Base-by-base conservation (phyloP, 2,329 filamentous ascomycete species). In the Magnaporthiopsis poae region DNA sequence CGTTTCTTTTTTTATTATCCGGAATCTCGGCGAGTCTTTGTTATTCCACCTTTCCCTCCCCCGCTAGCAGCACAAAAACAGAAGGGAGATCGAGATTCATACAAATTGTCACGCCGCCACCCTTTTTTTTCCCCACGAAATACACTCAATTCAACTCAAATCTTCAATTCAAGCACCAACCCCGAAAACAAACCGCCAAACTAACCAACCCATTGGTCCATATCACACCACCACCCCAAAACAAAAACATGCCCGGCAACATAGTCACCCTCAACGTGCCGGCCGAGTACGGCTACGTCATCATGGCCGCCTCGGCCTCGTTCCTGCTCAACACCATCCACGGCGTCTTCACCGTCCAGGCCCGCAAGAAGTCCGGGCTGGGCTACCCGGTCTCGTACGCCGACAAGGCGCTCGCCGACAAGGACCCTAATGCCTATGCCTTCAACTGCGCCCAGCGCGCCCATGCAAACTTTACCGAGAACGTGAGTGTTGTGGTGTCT, bases 391-490 rank as follows among this genome's bases (percentile, higher is more conserved):
- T 77, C 65, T 72, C 82, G 61, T 89, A 88, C 71, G 86, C 84
- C 62, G 78, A 76, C 46, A 74, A 80, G 56, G 84, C 87, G 71
- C 77, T 81, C 61, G 83, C 84, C 27, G 79, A 78, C 36, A 83
- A 85, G 76, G 79, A 86, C 72, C 78, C 79, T 62, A 80, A 80
- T 63, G 85, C 82, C 61, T 83, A 77, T 74, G 73, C 75, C 65
- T 89, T 89, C 79, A 90, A 90, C 80, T 88, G 86, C 78, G 81
- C 84, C 65, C 86, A 88, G 72, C 83, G 85, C 63, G 82, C 85
- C 12, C 87, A 90, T 74, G 76, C 79, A 71, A 88, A 89, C 79
- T 89, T 81, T 77, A 80, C 80, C 69, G 88, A 90, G 79, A 87
- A 85, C 76, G 78, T 84, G 52, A 61, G 64, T 61, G 13, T 12